These are phyloP conservation scores for Phaseolus lunatus DNA, from an alignment of 306 rosid genomes.

Conservation along the genomic window DNA sequence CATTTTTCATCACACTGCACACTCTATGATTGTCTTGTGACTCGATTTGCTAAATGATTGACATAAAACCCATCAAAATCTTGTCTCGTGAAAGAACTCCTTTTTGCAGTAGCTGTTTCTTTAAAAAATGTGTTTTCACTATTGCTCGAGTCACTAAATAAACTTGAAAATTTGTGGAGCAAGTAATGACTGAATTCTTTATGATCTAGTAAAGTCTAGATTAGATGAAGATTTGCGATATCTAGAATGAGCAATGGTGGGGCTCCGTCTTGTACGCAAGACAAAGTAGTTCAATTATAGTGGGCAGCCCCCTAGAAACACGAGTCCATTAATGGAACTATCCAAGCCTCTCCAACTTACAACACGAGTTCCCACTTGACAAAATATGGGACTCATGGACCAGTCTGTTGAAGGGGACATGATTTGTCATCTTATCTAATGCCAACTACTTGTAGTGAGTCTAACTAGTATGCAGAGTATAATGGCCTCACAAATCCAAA, in stretches of 20 bases:
- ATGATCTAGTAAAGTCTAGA: background rate
- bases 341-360: constrained; percentile 20
- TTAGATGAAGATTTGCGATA: constrained; percentile 25
- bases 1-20: constrained; percentile 38
- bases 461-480: background rate
- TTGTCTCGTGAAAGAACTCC: background rate
- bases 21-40: constrained; percentile 14
- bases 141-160: background rate
- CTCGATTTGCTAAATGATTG: constrained; percentile 33
- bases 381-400: constrained; percentile 35
- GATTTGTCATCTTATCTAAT: background rate
- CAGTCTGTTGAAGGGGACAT: constrained; percentile 32
- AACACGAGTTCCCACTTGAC: constrained; percentile 35
- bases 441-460: constrained; percentile 32
- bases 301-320: constrained; percentile 4
- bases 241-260: constrained; percentile 15
- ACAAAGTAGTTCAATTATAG: constrained; percentile 8
- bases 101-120: background rate
- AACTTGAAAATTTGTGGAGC: constrained; percentile 26
- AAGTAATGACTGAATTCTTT: constrained; percentile 5
- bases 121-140: background rate
- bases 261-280: constrained; percentile 10
- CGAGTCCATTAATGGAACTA: constrained; percentile 27
- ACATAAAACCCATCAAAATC: background rate
- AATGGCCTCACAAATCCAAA: background rate